Conservation (phyloP, 352 stramenopile species). For the Phytopythium ostracodes region DNA sequence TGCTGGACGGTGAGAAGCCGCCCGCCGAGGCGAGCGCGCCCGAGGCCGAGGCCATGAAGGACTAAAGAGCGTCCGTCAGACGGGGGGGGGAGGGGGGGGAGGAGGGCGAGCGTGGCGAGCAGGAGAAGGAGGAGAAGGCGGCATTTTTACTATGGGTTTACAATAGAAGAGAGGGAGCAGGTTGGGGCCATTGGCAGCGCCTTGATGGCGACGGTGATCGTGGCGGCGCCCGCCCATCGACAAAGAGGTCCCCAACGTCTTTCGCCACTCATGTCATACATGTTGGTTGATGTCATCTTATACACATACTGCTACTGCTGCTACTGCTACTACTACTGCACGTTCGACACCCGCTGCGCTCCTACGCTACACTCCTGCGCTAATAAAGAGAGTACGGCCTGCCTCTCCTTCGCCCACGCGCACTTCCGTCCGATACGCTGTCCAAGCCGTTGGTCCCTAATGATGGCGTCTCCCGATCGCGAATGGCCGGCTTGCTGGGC, state of each 20-base stretch:
- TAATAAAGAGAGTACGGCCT: neutral
- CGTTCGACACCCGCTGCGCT: neutral
- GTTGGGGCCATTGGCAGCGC: neutral
- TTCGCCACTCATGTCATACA: neutral
- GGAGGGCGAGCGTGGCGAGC: too few relatives aligned
- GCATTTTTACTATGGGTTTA: conserved; percentile 1
- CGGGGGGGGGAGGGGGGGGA: neutral
- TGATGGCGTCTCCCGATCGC: neutral
- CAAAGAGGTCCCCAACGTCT: too few relatives aligned
- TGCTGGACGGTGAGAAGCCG: conserved; percentile 72
- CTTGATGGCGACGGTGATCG: neutral
- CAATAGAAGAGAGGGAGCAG: neutral
- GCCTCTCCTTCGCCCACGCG: neutral
- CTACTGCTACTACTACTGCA: conserved; percentile 3
- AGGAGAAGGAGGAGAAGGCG: neutral
- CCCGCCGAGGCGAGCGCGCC: conserved; percentile 19
- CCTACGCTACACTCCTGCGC: neutral
- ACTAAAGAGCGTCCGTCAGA: conserved; percentile 4
- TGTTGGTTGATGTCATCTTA: neutral
- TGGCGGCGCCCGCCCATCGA: too few relatives aligned
- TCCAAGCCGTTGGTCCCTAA: neutral
- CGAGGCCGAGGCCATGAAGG: conserved; percentile 41
- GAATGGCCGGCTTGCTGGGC: neutral
- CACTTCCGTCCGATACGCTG: conserved; percentile 5
- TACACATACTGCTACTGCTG: neutral